phyloP scores from a whole-genome alignment of 83 land plant species.

The Isoetes engelmannii region DNA sequence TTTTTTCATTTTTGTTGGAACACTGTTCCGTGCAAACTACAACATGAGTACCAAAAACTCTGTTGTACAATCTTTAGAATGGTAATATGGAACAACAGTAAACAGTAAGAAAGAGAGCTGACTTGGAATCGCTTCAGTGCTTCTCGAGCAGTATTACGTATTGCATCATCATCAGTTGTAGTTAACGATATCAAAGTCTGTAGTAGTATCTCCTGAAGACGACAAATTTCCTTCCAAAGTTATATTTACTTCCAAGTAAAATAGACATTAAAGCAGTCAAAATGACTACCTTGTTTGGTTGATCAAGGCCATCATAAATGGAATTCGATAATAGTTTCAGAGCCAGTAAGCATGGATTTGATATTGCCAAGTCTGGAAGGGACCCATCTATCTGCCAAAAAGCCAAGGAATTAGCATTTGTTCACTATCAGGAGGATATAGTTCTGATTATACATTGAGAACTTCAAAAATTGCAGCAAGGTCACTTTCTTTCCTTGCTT shows the following conservation, averaged over 20 bases:
- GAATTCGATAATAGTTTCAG: slow-evolving; percentile 23
- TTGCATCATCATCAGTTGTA: slow-evolving; percentile 5
- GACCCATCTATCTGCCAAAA: slow-evolving; percentile 27
- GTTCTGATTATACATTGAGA: not conserved
- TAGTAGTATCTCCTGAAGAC: slow-evolving; percentile 17
- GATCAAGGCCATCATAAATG: slow-evolving; percentile 12
- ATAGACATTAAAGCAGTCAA: no score
- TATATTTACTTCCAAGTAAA: no score
- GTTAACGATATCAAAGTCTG: slow-evolving; percentile 11
- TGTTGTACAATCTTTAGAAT: not conserved
- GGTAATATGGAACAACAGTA: not conserved
- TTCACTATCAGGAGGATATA: not conserved
- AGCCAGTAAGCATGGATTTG: slow-evolving; percentile 23
- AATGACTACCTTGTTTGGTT: no score
- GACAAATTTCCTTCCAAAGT: no score
- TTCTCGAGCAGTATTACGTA: slow-evolving; percentile 20
- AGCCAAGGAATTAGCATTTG: not conserved
- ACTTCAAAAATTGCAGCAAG: not conserved
- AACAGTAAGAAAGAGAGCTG: not conserved
- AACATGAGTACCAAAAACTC: no score
- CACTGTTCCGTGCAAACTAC: no score
- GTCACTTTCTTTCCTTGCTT: no score
- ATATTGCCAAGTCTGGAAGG: slow-evolving; percentile 21
- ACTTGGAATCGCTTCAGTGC: slow-evolving; percentile 17
- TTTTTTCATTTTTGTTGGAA: no score